Conservation (phyloP, 345 rosid genomes). For the Gossypium herbaceum region DNA sequence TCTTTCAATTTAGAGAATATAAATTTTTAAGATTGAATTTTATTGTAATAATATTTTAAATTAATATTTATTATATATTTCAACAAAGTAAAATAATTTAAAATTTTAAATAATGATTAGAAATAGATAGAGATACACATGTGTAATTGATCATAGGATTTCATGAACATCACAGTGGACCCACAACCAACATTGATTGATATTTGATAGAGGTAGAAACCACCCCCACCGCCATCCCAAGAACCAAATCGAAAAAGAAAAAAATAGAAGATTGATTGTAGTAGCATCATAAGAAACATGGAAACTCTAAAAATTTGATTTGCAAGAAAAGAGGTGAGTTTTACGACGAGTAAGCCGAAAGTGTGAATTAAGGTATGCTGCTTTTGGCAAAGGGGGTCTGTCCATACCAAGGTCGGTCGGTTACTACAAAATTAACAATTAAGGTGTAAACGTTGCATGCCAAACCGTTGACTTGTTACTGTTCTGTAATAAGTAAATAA, state of each 20-base stretch:
- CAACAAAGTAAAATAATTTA: no score
- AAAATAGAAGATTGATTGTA: neutral
- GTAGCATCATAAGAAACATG: neutral
- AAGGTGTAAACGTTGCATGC: slow-evolving; percentile 14
- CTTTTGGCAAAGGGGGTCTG: neutral
- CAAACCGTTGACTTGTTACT: slow-evolving; percentile 30
- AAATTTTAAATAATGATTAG: no score
- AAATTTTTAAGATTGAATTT: no score
- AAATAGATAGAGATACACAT: no score
- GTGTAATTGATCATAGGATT: no score
- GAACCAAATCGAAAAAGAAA: neutral
- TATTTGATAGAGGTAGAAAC: no score
- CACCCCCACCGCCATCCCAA: neutral
- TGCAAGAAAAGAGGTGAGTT: slow-evolving; percentile 14
- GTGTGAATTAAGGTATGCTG: slow-evolving; percentile 1
- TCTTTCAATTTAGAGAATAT: no score
- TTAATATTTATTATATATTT: no score
- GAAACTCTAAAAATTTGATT: neutral
- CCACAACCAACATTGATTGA: no score
- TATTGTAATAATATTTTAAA: no score
- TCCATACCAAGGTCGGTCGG: slow-evolving; percentile 14
- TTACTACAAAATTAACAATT: neutral
- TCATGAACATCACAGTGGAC: no score
- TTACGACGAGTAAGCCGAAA: slow-evolving; percentile 12
- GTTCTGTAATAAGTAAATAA: slow-evolving; percentile 10